Conservation (phyloP, 805 yeast species). For the Wickerhamomyces sydowiorum region DNA sequence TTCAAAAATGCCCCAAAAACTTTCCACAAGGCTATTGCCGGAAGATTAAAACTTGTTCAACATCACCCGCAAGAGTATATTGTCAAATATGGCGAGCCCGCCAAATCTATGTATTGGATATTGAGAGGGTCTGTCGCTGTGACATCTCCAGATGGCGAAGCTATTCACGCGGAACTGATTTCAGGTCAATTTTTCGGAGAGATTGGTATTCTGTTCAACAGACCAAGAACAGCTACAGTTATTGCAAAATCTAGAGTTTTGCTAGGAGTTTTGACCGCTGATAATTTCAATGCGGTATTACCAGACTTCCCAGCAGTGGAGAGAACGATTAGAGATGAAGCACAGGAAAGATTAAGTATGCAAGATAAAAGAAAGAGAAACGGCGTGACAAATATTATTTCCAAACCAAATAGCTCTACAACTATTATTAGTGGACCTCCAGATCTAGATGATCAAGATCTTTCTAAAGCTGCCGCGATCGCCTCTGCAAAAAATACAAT, state of each 20-base stretch:
- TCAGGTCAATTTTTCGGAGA: constrained; percentile 76
- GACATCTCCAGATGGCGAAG: constrained; percentile 72
- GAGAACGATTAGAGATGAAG: constrained; percentile 68
- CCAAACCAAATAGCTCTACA: constrained; percentile 5
- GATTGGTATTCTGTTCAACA: constrained; percentile 66
- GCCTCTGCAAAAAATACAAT: neutral
- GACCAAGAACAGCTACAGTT: constrained; percentile 78
- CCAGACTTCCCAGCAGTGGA: constrained; percentile 62
- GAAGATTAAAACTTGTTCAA: constrained; percentile 52
- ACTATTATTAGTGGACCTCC: constrained; percentile 4
- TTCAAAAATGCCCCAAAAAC: constrained; percentile 63
- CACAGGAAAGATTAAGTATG: constrained; percentile 70
- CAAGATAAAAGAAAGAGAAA: constrained; percentile 53
- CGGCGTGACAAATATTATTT: constrained; percentile 28
- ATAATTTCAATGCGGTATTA: constrained; percentile 51
- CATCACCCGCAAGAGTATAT: constrained; percentile 66
- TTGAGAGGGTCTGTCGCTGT: constrained; percentile 72
- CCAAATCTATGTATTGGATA: constrained; percentile 77
- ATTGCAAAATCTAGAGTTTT: constrained; percentile 63
- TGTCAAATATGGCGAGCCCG: constrained; percentile 65
- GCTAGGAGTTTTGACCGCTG: constrained; percentile 63
- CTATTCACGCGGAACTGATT: constrained; percentile 62
- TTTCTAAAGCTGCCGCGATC: constrained; percentile 10
- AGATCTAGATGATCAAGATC: constrained; percentile 12
- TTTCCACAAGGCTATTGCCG: constrained; percentile 54